These are phyloP conservation scores for Amphibolis antarctica DNA, from an alignment of 106 monocot genomes.

Conservation along the genomic window DNA sequence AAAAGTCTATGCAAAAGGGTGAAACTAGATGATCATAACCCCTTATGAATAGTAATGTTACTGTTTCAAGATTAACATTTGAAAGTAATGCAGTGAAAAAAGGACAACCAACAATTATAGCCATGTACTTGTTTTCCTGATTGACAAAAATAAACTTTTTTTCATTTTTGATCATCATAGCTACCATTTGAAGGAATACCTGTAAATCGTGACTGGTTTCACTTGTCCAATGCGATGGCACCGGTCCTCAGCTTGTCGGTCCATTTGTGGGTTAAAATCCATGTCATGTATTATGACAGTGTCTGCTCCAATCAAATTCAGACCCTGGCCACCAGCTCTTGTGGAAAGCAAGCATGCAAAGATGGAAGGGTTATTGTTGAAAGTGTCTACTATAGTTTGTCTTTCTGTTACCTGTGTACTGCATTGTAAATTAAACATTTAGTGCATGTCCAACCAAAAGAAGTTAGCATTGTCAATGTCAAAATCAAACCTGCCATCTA, in stretches of 20 bases:
- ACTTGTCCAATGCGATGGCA: slow-evolving; percentile 94
- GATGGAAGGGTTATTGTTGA: slow-evolving; percentile 85
- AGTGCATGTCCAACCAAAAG: not conserved
- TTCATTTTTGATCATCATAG: not conserved
- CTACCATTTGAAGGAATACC: slow-evolving; percentile 24
- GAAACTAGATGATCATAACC: too few relatives aligned
- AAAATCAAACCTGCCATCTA: slow-evolving; percentile 71
- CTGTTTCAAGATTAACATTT: too few relatives aligned
- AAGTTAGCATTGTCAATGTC: not conserved
- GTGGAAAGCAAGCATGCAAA: slow-evolving; percentile 95
- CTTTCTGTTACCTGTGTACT: slow-evolving; percentile 89
- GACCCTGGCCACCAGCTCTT: slow-evolving; percentile 93
- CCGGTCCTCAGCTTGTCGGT: slow-evolving; percentile 92
- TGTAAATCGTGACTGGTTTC: slow-evolving; percentile 86
- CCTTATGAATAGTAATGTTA: too few relatives aligned
- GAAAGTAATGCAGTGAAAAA: too few relatives aligned
- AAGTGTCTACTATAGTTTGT: slow-evolving; percentile 85
- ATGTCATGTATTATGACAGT: slow-evolving; percentile 99
- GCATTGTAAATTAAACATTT: slow-evolving; percentile 7
- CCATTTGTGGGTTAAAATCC: slow-evolving; percentile 99
- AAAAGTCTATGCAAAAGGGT: too few relatives aligned
- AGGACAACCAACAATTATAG: too few relatives aligned
- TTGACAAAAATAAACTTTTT: not conserved
- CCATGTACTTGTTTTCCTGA: too few relatives aligned
- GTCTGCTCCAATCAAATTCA: slow-evolving; percentile 96